Conservation (phyloP, 306 rosid genomes). For the Vigna reflexopilosa region DNA sequence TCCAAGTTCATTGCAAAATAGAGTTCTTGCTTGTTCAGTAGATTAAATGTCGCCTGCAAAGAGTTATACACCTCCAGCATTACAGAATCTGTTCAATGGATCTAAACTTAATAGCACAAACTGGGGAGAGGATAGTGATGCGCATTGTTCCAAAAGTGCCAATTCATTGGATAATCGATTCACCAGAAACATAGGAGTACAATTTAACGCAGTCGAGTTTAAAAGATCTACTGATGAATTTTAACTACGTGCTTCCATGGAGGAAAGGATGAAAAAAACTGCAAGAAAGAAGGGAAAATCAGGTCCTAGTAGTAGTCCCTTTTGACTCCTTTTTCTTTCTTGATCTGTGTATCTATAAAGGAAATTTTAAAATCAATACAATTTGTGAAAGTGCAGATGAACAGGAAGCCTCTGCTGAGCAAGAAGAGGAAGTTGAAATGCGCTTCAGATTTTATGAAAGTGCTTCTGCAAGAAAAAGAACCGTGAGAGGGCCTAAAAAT, state of each 20-base stretch:
- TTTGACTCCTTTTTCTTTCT: constrained; percentile 11
- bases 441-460: constrained; percentile 91
- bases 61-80: constrained; percentile 60
- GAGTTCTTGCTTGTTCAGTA: constrained; percentile 53
- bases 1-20: constrained; percentile 56
- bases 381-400: constrained; percentile 60
- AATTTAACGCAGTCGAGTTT: constrained; percentile 71
- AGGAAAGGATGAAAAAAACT: constrained; percentile 58
- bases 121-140: constrained; percentile 68
- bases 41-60: constrained; percentile 55
- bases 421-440: constrained; percentile 73
- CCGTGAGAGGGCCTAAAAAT: constrained; percentile 64
- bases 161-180: constrained; percentile 55
- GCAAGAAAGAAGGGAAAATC: constrained; percentile 73
- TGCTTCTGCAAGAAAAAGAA: constrained; percentile 97
- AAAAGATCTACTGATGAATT: constrained; percentile 76
- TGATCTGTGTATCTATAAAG: constrained; percentile 7
- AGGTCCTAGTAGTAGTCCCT: constrained; percentile 57
- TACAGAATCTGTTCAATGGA: constrained; percentile 82
- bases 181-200: constrained; percentile 68
- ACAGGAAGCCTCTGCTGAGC: constrained; percentile 64
- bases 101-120: constrained; percentile 64
- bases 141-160: constrained; percentile 54
- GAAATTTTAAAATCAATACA: constrained; percentile 35
- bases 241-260: constrained; percentile 58